Base-by-base conservation (phyloP, 306 rosid genomes). In the Castanea crenata region DNA sequence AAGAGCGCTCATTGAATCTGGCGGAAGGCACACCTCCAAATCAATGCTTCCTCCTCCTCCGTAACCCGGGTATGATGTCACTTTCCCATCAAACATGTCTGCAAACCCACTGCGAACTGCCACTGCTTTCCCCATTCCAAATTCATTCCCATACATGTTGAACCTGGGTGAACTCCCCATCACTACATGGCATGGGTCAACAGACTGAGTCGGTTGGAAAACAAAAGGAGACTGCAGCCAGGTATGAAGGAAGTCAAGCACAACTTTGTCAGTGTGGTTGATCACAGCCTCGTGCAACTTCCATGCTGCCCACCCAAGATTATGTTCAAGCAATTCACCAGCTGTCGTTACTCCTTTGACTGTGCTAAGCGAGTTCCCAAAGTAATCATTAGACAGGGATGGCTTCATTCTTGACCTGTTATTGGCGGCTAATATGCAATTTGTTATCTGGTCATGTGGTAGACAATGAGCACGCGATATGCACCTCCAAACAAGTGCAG, bases 31-130 rank as follows among this genome's bases (percentile, higher is more conserved):
- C 10, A 89, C 35, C 74, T 87, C 97, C 38, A 91, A 83, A 21
- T 91, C 93, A 0, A 93, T 21, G 69, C 95, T 90, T 44, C 97
- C 93, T 0, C 80, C 93, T 55, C 86, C 87, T 75, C 85, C 89
- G 5, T 16, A 46, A 0, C 95, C 91, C 0, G 83, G 86, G 8
- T 83, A 89, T 0, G 90, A 77, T 6, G 92, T 2, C 10, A 38
- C 46, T 7, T 38, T 38, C 46, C 46, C 46, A 38, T 38, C 46
- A 38, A 38, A 7, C 2, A 7, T 38, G 38, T 34, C 0, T 34
- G 38, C 38, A 7, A 1, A 2, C 46, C 46, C 46, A 38, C 46
- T 38, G 46, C 46, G 46, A 38, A 38, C 3, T 38, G 46, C 46
- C 46, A 7, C 46, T 38, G 46, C 11, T 38, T 38, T 35, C 46